Conservation (phyloP, 805 yeast genomes). For the Kregervanrija delftensis region DNA sequence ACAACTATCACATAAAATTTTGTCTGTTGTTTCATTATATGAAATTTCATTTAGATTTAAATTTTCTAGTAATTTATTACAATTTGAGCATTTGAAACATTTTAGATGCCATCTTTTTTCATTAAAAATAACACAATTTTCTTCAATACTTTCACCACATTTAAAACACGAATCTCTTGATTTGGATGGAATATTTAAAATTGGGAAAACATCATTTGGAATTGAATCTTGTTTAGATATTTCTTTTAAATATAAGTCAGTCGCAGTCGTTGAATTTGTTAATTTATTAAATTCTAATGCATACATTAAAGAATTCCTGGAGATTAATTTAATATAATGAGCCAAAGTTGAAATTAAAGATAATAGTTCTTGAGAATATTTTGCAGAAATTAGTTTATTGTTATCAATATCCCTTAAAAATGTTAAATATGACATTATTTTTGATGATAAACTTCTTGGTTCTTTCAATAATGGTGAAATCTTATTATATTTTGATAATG, state of each 20-base stretch:
- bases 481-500: conserved; percentile 15
- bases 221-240: conserved; percentile 40
- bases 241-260: conserved; percentile 55
- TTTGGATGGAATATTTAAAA: conserved; percentile 42
- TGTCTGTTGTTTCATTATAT: conserved; percentile 30
- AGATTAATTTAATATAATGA: conserved; percentile 80
- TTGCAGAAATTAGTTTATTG: conserved; percentile 27
- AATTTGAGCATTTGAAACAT: conserved; percentile 64
- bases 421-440: conserved; percentile 83
- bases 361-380: conserved; percentile 58
- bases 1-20: conserved; percentile 59
- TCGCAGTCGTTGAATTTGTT: conserved; percentile 50
- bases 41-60: conserved; percentile 35
- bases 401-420: conserved; percentile 56
- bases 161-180: conserved; percentile 70
- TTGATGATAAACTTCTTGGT: conserved; percentile 84
- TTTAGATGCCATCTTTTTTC: conserved; percentile 74
- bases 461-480: conserved; percentile 42
- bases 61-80: conserved; percentile 35
- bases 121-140: conserved; percentile 57
- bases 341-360: conserved; percentile 87
- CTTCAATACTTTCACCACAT: conserved; percentile 78
- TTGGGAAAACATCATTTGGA: conserved; percentile 32
- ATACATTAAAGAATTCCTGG: conserved; percentile 71
- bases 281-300: conserved; percentile 64